Evolutionary conservation across 768 basidiomycete genomes (phyloP).

Genomic region (Lactarius deliciosus): DNA sequence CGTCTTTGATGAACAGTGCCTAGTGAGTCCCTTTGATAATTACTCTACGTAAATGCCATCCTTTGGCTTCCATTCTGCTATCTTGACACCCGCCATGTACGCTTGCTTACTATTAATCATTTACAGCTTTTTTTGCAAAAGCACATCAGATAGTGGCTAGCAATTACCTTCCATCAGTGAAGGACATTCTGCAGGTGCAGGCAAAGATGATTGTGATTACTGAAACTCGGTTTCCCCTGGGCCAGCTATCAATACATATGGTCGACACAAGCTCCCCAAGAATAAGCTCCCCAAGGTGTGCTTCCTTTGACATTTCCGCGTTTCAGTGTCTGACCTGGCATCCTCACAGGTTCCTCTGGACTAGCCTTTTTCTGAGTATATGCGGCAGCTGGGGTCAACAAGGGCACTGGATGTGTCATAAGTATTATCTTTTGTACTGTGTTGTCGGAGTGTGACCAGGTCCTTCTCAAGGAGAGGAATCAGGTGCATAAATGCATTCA

Average conservation of each 20-base stretch:
- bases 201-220: constrained; percentile 88
- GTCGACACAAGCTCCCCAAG: too few species aligned
- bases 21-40: constrained; percentile 57
- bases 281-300: too few species aligned
- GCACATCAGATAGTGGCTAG: constrained; percentile 78
- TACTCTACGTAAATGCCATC: not conserved
- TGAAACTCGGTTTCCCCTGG: constrained; percentile 81
- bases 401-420: constrained; percentile 43
- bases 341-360: too few species aligned
- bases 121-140: constrained; percentile 77
- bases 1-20: constrained; percentile 88
- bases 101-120: constrained; percentile 3
- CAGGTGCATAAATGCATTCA: constrained; percentile 44
- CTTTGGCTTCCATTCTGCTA: not conserved
- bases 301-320: too few species aligned
- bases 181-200: constrained; percentile 84
- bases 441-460: constrained; percentile 74
- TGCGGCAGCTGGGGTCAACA: too few species aligned
- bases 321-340: too few species aligned
- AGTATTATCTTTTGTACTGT: constrained; percentile 77
- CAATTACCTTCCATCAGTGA: constrained; percentile 82
- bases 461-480: constrained; percentile 63
- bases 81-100: not conserved
- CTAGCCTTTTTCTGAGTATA: too few species aligned
- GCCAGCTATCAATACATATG: constrained; percentile 60